phyloP scores from a whole-genome alignment of 805 yeast species.

The Starmerella etchellsii region DNA sequence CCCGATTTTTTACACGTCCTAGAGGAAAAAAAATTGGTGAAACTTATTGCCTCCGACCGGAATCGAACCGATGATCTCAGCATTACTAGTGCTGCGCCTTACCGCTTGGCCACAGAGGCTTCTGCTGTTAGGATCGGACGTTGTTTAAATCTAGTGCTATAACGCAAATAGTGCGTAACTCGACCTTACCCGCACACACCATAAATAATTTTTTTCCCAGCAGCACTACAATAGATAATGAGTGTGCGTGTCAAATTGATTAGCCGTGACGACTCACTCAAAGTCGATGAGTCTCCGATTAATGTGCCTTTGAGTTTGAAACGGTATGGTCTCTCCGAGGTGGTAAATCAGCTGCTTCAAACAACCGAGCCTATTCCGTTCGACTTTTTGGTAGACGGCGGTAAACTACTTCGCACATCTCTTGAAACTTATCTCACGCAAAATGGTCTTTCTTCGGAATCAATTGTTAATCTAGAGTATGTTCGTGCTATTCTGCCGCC shows the following conservation, averaged over 20 bases:
- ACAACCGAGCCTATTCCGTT: conserved; percentile 63
- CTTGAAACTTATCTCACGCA: conserved; percentile 64
- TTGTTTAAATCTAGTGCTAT: no score
- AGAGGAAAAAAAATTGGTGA: no score
- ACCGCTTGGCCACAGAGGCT: conserved; percentile 56
- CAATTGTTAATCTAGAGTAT: conserved; percentile 69
- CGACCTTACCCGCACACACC: background rate
- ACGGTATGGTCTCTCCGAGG: conserved; percentile 85
- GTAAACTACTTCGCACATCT: conserved; percentile 63
- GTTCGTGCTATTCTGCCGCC: conserved; percentile 91
- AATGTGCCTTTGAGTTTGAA: conserved; percentile 77
- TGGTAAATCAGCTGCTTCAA: conserved; percentile 76
- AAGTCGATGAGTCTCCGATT: conserved; percentile 67
- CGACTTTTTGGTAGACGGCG: conserved; percentile 89
- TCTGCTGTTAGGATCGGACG: background rate
- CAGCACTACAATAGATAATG: conserved; percentile 1
- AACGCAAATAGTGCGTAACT: no score
- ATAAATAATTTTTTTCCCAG: background rate
- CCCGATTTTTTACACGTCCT: no score
- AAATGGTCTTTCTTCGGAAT: conserved; percentile 73
- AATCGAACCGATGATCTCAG: conserved; percentile 72
- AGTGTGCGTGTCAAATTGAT: conserved; percentile 41
- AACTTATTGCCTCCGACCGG: conserved; percentile 58
- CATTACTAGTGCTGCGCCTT: conserved; percentile 85
- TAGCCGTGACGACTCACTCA: conserved; percentile 68